A percentile compares a stretch with the other conserved stretches of the same genome.
Evolutionary conservation across 164 flowering plant species (phyloP).

Genomic region (Piper longum): DNA sequence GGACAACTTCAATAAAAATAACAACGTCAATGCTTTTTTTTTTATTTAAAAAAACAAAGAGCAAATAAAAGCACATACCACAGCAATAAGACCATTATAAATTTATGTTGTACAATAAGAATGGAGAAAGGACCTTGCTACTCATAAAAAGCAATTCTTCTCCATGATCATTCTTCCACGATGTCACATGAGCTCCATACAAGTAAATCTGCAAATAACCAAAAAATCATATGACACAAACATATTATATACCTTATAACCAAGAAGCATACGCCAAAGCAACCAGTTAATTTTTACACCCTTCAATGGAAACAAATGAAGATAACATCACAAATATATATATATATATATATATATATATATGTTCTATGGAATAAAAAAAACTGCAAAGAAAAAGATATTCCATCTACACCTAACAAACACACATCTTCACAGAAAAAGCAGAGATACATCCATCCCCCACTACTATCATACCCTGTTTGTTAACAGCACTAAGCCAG

Average conservation of each 20-base stretch:
- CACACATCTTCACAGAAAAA: background rate
- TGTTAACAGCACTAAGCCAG: background rate
- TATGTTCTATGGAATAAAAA: no score
- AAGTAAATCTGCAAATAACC: slow-evolving; percentile 43
- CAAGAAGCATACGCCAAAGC: background rate
- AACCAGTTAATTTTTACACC: background rate
- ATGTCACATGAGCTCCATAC: slow-evolving; percentile 84
- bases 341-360: no score
- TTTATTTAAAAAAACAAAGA: no score
- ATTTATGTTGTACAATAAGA: background rate
- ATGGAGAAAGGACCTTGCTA: slow-evolving; percentile 36
- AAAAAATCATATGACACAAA: background rate
- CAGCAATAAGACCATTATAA: background rate
- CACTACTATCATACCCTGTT: background rate
- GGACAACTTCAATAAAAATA: no score
- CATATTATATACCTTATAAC: background rate
- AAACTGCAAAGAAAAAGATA: no score
- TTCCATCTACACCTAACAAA: background rate
- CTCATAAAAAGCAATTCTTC: slow-evolving; percentile 89
- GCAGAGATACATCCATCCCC: background rate
- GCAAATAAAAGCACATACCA: background rate
- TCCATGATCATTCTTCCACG: slow-evolving; percentile 92
- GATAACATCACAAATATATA: no score
- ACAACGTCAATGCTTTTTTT: no score
- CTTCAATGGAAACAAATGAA: background rate